Evolutionary conservation across 2,329 filamentous ascomycete genomes (phyloP).

Genomic region (Coniochaeta ligniaria): DNA sequence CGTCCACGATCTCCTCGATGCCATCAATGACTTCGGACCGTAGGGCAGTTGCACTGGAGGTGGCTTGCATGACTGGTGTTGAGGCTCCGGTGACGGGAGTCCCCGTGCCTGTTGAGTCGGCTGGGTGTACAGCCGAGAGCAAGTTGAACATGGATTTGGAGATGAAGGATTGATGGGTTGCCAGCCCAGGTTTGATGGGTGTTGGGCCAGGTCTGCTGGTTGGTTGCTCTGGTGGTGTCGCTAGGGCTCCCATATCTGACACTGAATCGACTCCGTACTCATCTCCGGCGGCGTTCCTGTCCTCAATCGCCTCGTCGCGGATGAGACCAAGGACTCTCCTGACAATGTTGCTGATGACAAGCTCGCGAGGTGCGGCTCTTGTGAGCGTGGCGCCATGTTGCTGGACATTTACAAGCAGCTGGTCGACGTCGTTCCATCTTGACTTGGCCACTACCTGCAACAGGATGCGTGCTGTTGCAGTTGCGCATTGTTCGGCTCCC

Average conservation of each 20-base stretch:
- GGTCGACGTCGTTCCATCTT: slow-evolving; percentile 68
- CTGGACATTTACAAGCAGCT: slow-evolving; percentile 74
- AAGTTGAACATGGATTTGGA: slow-evolving; percentile 82
- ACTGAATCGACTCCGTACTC: slow-evolving; percentile 50
- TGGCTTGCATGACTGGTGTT: slow-evolving; percentile 24
- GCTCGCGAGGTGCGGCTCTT: slow-evolving; percentile 79
- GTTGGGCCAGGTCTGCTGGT: slow-evolving; percentile 7
- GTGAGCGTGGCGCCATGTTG: slow-evolving; percentile 71
- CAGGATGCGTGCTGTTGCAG: slow-evolving; percentile 84
- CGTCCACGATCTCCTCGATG: slow-evolving; percentile 92
- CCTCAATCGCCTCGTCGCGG: slow-evolving; percentile 81
- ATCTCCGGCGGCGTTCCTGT: slow-evolving; percentile 58
- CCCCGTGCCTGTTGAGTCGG: slow-evolving; percentile 31
- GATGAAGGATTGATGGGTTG: slow-evolving; percentile 38
- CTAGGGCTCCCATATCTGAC: slow-evolving; percentile 29
- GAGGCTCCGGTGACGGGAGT: slow-evolving; percentile 14
- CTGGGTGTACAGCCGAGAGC: slow-evolving; percentile 62
- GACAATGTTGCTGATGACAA: slow-evolving; percentile 91
- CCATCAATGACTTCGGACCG: slow-evolving; percentile 89
- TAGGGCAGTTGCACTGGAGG: slow-evolving; percentile 56
- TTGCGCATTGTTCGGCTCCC: slow-evolving; percentile 80
- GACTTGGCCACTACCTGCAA: slow-evolving; percentile 78
- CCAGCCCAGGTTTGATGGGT: neutral
- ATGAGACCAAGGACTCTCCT: slow-evolving; percentile 85
- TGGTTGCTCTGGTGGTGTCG: neutral